Percentiles rank a stretch among this genome's conserved stretches.
Conservation (phyloP, 331 rosid species). For the Cydonia oblonga region DNA sequence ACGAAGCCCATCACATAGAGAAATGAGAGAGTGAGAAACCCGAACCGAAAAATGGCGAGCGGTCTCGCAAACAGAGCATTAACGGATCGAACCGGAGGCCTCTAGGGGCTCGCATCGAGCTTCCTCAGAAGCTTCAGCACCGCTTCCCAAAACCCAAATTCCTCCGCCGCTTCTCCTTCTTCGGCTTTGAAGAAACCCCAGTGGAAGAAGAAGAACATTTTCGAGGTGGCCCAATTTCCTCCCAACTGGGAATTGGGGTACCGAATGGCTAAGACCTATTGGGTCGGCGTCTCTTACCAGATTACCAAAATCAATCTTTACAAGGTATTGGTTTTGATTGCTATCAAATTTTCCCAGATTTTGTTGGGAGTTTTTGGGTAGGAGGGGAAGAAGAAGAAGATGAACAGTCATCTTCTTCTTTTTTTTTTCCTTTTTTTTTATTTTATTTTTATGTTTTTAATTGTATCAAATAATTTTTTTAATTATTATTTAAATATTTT, state of each 20-base stretch:
- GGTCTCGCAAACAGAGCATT: slow-evolving; percentile 31
- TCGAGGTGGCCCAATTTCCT: slow-evolving; percentile 80
- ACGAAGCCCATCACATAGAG: background rate
- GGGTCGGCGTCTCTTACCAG: slow-evolving; percentile 73
- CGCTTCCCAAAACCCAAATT: slow-evolving; percentile 26
- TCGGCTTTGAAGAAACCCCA: slow-evolving; percentile 33
- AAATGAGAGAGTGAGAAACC: background rate
- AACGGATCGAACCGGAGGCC: slow-evolving; percentile 17
- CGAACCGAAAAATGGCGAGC: slow-evolving; percentile 37
- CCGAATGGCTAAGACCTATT: slow-evolving; percentile 84
- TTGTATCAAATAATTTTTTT: no score
- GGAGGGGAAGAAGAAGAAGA: no score
- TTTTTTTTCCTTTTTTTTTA: no score
- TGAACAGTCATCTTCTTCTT: no score
- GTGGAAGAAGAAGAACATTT: slow-evolving; percentile 83
- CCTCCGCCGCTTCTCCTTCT: slow-evolving; percentile 11
- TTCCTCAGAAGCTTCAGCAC: slow-evolving; percentile 51
- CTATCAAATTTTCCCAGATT: background rate
- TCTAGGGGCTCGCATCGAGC: slow-evolving; percentile 29
- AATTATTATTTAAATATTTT: no score
- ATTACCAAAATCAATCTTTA: slow-evolving; percentile 88
- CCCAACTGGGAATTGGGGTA: slow-evolving; percentile 91
- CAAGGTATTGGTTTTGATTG: slow-evolving; percentile 54
- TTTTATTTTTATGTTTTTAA: no score
- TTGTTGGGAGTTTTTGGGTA: background rate